phyloP scores from a whole-genome alignment of 768 basidiomycete genomes.

The Mycena galericulata region DNA sequence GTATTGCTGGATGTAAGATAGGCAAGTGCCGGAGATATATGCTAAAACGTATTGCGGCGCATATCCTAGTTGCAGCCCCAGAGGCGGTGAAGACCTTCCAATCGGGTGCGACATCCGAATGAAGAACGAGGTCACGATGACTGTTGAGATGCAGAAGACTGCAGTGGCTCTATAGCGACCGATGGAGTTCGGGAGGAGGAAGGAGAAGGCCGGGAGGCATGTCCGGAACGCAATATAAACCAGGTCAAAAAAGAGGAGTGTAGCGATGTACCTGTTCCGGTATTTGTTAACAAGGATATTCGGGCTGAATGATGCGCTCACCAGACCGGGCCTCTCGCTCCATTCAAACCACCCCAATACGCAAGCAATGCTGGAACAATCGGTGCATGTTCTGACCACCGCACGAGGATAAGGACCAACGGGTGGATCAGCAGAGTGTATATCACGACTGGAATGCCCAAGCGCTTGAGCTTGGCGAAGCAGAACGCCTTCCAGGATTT shows the following conservation, averaged over 20 bases:
- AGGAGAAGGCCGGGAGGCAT: slow-evolving; percentile 14
- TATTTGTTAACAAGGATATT: background rate
- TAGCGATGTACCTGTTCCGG: slow-evolving; percentile 18
- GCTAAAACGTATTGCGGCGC: slow-evolving; percentile 31
- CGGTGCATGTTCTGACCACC: slow-evolving; percentile 8
- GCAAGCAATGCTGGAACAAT: slow-evolving; percentile 9
- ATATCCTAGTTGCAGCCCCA: slow-evolving; percentile 24
- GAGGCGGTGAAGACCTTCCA: slow-evolving; percentile 8
- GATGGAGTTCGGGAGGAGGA: slow-evolving; percentile 21
- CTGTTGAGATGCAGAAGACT: slow-evolving; percentile 2
- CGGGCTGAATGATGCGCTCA: background rate
- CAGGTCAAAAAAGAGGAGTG: slow-evolving; percentile 32
- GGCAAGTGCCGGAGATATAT: slow-evolving; percentile 25
- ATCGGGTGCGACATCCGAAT: slow-evolving; percentile 25
- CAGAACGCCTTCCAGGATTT: slow-evolving; percentile 17
- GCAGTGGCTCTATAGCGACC: slow-evolving; percentile 12
- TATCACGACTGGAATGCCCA: slow-evolving; percentile 28
- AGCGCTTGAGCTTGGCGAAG: slow-evolving; percentile 26
- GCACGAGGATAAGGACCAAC: background rate
- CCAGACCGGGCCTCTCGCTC: slow-evolving; percentile 30
- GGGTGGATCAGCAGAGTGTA: slow-evolving; percentile 22
- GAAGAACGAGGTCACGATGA: slow-evolving; percentile 23
- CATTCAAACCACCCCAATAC: slow-evolving; percentile 15
- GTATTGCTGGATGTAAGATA: slow-evolving; percentile 27
- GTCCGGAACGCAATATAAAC: slow-evolving; percentile 23